phyloP scores from a whole-genome alignment of 2,329 filamentous ascomycete genomes.

The Aspergillus pseudoglaucus region DNA sequence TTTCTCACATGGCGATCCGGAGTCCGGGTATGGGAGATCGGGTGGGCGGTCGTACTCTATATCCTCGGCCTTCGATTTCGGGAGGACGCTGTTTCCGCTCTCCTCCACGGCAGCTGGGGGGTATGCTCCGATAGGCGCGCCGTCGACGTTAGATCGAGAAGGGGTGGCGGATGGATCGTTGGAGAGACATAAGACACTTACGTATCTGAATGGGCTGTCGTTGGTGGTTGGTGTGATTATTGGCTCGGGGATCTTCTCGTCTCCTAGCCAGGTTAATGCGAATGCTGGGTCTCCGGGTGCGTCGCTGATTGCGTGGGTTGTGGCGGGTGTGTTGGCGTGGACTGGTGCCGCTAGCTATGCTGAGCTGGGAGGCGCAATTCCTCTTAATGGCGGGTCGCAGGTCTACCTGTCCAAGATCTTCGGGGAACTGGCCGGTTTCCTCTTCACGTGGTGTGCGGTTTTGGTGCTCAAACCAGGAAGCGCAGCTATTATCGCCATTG shows the following conservation, averaged over 20 bases:
- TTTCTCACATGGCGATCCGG: slow-evolving; percentile 42
- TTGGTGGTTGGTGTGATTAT: slow-evolving; percentile 91
- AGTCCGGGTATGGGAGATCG: slow-evolving; percentile 44
- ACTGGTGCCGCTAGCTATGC: slow-evolving; percentile 93
- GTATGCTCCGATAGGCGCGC: slow-evolving; percentile 72
- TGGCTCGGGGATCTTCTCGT: slow-evolving; percentile 93
- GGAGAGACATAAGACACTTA: slow-evolving; percentile 93
- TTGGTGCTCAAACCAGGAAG: slow-evolving; percentile 90
- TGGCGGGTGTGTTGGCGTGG: slow-evolving; percentile 91
- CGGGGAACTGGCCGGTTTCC: slow-evolving; percentile 83
- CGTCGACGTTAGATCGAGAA: slow-evolving; percentile 53
- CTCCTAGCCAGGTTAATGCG: slow-evolving; percentile 82
- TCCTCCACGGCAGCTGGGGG: slow-evolving; percentile 67
- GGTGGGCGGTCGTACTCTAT: slow-evolving; percentile 71
- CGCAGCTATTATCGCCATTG: slow-evolving; percentile 90
- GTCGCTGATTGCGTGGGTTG: slow-evolving; percentile 80
- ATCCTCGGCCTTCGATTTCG: slow-evolving; percentile 91
- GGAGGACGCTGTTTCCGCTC: slow-evolving; percentile 84
- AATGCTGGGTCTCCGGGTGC: slow-evolving; percentile 90
- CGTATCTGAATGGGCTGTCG: slow-evolving; percentile 86
- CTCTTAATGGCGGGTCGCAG: slow-evolving; percentile 88
- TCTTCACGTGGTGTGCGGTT: slow-evolving; percentile 95
- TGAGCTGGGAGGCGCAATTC: slow-evolving; percentile 90
- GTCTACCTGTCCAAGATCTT: slow-evolving; percentile 95
- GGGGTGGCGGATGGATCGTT: slow-evolving; percentile 69